Evolutionary conservation across 2,329 filamentous ascomycete genomes (phyloP).

Genomic region (Pseudonectria buxi): DNA sequence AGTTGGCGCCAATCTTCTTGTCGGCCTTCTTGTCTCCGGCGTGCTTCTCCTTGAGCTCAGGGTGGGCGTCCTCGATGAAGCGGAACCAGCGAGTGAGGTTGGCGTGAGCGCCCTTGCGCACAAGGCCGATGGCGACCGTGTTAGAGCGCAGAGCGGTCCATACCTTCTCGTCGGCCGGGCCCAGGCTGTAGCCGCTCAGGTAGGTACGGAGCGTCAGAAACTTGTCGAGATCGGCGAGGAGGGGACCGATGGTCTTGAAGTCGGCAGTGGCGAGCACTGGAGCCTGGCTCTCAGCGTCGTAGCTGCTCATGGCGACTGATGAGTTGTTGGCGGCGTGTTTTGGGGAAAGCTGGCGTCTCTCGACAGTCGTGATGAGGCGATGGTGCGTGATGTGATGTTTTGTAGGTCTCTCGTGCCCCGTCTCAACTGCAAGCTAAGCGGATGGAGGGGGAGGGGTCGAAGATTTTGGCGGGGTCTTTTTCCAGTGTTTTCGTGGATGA

Average conservation of each 20-base stretch:
- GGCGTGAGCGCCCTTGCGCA: slow-evolving; percentile 68
- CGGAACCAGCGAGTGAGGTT: slow-evolving; percentile 84
- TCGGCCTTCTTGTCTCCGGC: slow-evolving; percentile 52
- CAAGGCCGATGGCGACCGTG: slow-evolving; percentile 71
- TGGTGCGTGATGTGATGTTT: slow-evolving; percentile 7
- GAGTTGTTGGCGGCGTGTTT: background rate
- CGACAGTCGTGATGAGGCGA: no score
- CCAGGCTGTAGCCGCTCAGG: slow-evolving; percentile 72
- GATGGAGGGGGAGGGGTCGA: slow-evolving; percentile 18
- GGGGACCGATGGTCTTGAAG: slow-evolving; percentile 74
- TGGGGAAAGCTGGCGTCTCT: slow-evolving; percentile 1
- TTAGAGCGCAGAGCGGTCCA: slow-evolving; percentile 81
- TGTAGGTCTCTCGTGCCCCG: slow-evolving; percentile 14
- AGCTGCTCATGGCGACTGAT: slow-evolving; percentile 17
- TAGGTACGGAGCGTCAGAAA: slow-evolving; percentile 83
- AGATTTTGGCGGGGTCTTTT: slow-evolving; percentile 20
- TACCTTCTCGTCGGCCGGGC: slow-evolving; percentile 70
- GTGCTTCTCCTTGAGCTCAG: slow-evolving; percentile 65
- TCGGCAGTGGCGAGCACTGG: slow-evolving; percentile 33
- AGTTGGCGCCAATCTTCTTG: slow-evolving; percentile 74
- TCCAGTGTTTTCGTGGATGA: slow-evolving; percentile 9
- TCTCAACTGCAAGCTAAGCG: slow-evolving; percentile 5
- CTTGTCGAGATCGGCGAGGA: slow-evolving; percentile 72
- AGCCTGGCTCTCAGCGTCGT: slow-evolving; percentile 20
- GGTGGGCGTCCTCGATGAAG: slow-evolving; percentile 75